Base-by-base conservation (phyloP, 768 basidiomycete genomes). In the Tricholoma flavovirens region DNA sequence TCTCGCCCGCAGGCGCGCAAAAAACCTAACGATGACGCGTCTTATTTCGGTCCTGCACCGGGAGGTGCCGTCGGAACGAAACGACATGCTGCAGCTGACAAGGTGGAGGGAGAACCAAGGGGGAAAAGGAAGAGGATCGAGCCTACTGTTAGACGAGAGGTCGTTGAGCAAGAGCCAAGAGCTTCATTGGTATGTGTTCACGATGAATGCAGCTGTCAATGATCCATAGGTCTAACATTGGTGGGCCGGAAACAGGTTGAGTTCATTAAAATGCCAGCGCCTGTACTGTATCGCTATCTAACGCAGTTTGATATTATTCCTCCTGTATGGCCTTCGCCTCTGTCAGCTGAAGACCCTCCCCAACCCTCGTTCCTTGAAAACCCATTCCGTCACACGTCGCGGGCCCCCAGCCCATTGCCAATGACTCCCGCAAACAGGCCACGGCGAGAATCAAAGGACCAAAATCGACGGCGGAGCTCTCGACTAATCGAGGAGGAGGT, bases 91-190 rank as follows among this genome's bases (percentile, higher is more conserved):
- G 88, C 87, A 0, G 73, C 65, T 15, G 89, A 90, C 51, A 81
- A 83, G 63, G 77, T 73, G 22, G 87, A 90, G 7, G 86, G 86
- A n/a, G 89, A 90, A 61, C 83, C 85, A 14, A 76, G 88, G 49
- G 75, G 77, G 53, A 90, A 92, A 70, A 73, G 89, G 62, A 91
- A 89, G 71, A 80, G 86, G 60, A 75, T 81, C 35, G 88, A 88
- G 33, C 56, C 66, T n/a, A 64, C 38, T 59, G 61, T 62, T 46
- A 71, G 70, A 58, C 72, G 71, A 53, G 70, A 73, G 54, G 71
- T 64, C 55, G 63, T 65, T 29, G 75, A 73, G 32, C 64, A 67
- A 14, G 83, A 83, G 32, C 51, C 65, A 21, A 73, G 69, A 55
- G 63, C 67, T 30, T 78, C 77, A 15, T 61, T 79, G 61, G 79